Conservation (phyloP, 202 grass and related monocot species). For the Zizania palustris region DNA sequence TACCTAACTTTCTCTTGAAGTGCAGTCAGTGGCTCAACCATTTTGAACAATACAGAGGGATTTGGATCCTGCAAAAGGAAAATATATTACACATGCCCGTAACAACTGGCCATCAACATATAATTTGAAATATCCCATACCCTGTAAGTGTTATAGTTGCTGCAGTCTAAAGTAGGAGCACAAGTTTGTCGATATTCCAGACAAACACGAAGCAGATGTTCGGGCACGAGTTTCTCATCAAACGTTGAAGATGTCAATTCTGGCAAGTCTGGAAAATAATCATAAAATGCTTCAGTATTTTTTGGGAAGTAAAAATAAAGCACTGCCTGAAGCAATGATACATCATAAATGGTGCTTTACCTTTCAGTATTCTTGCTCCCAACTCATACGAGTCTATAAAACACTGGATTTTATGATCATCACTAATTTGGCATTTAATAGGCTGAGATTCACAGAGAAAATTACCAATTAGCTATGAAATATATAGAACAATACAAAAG, state of each 20-base stretch:
- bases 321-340: slow-evolving; percentile 35
- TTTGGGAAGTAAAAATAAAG: slow-evolving; percentile 5
- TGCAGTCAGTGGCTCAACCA: slow-evolving; percentile 65
- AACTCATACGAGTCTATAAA: slow-evolving; percentile 80
- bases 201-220: slow-evolving; percentile 77
- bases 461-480: slow-evolving; percentile 40
- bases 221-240: slow-evolving; percentile 79
- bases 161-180: slow-evolving; percentile 35
- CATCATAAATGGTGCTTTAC: slow-evolving; percentile 34
- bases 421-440: slow-evolving; percentile 51
- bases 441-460: slow-evolving; percentile 53
- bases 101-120: slow-evolving; percentile 11
- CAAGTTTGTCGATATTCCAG: slow-evolving; percentile 64
- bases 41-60: slow-evolving; percentile 66
- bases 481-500: slow-evolving; percentile 7
- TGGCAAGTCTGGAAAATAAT: slow-evolving; percentile 59
- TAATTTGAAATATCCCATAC: slow-evolving; percentile 48
- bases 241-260: slow-evolving; percentile 63
- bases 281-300: slow-evolving; percentile 32
- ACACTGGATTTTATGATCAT: slow-evolving; percentile 68
- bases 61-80: slow-evolving; percentile 69
- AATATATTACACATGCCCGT: slow-evolving; percentile 17
- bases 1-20: slow-evolving; percentile 61
- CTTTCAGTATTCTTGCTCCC: slow-evolving; percentile 79
- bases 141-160: slow-evolving; percentile 78